phyloP scores from a whole-genome alignment of 1,284 basidiomycete species.

The Gymnopus androsaceus region DNA sequence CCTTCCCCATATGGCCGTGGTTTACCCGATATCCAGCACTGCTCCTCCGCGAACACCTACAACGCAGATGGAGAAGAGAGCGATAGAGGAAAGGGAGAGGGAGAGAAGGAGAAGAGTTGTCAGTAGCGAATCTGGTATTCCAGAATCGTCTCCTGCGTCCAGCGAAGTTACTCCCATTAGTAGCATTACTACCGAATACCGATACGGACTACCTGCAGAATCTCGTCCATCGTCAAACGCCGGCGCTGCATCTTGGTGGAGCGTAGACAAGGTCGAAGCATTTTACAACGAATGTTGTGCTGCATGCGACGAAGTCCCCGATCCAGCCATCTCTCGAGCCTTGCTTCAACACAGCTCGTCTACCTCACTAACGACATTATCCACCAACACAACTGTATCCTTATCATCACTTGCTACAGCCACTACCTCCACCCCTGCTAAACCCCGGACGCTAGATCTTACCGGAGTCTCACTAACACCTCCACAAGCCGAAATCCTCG shows the following conservation, averaged over 20 bases:
- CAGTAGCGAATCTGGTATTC: constrained; percentile 45
- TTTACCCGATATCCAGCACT: constrained; percentile 82
- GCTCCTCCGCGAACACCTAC: constrained; percentile 78
- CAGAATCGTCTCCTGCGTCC: not conserved
- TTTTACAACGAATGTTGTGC: constrained; percentile 82
- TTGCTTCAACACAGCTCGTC: constrained; percentile 59
- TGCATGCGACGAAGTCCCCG: constrained; percentile 72
- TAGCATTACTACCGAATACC: not conserved
- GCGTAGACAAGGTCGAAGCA: constrained; percentile 75
- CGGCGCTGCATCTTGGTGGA: constrained; percentile 66
- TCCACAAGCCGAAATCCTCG: constrained; percentile 74
- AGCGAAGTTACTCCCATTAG: too few species aligned
- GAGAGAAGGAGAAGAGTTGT: constrained; percentile 66
- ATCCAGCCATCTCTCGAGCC: constrained; percentile 65
- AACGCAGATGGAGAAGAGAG: constrained; percentile 73
- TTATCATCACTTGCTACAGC: not conserved
- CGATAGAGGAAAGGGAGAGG: constrained; percentile 65
- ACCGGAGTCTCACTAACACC: constrained; percentile 75
- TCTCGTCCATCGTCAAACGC: constrained; percentile 22
- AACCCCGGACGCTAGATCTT: constrained; percentile 73
- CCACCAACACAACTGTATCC: constrained; percentile 18
- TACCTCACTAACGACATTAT: constrained; percentile 14
- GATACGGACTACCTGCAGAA: constrained; percentile 7
- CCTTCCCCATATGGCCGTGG: constrained; percentile 76
- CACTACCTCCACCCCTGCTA: constrained; percentile 13